Base-by-base conservation (phyloP, 495 filamentous ascomycete species). In the Talaromyces trachyspermus region DNA sequence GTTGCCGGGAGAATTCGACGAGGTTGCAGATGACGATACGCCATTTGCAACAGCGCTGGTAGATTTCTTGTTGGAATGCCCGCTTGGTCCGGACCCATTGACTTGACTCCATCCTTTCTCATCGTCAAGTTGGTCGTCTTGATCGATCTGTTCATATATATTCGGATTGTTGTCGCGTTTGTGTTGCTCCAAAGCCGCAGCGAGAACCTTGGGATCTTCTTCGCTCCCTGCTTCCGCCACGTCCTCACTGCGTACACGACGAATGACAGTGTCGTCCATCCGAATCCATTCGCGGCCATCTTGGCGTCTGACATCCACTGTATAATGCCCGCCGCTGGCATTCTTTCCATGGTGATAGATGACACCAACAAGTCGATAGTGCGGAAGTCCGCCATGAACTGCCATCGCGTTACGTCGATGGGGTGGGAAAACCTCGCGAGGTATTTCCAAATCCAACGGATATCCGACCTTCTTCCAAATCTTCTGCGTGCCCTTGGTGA, bases 391-490 rank as follows among this genome's bases (percentile, higher is more conserved):
- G 20, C 81, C 78, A 27, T 84, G 79, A 14, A 71, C 68, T 26
- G 77, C 68, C 51, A 85, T 65, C 4, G 66, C 70, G 47, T 80
- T 83, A 36, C 89, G 80, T 54, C 79, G 83, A 48, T 80, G 75
- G 15, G 80, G 77, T 4, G 88, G 84, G 62, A 98, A 85, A n/a
- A 92, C 84, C 59, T 97, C 94, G 22, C 83, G 83, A 1, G 92
- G 92, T 52, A 98, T 88, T 60, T 95, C 92, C 29, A 97, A 77
- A 55, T 95, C 89, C 11, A 97, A 72, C 0, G 92, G 92, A 56
- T 98, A 97, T 27, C 88, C 91, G 54, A 98, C 74, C 66, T 89
- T 91, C 72, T 96, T 98, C 91, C 91, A 97, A 49, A 97, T 95
- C 66, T 98, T 98, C 57, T 95, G 86, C 1, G 89, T 94, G 10